Evolutionary conservation across 2,329 filamentous ascomycete genomes (phyloP).

Genomic region (Verticillium dahliae): DNA sequence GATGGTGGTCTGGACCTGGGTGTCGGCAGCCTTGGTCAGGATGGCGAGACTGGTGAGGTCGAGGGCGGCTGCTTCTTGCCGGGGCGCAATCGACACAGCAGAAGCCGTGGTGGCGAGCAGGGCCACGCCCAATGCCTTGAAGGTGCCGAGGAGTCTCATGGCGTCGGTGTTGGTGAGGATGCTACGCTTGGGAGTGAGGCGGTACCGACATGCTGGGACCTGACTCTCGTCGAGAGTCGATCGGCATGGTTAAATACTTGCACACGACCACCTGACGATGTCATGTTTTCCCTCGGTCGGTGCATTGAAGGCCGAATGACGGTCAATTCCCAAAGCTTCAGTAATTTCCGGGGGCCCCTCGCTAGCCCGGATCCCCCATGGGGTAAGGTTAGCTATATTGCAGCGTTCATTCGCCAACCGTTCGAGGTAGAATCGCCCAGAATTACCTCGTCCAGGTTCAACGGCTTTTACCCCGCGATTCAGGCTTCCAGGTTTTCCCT

Average conservation of each 20-base stretch:
- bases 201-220: background rate
- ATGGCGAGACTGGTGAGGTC: constrained; percentile 2
- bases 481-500: too few species aligned
- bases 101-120: constrained; percentile 3
- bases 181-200: background rate
- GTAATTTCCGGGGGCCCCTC: constrained; percentile 2
- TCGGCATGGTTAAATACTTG: background rate
- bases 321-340: background rate
- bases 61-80: background rate
- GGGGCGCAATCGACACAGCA: background rate
- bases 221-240: background rate
- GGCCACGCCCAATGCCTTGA: constrained; percentile 3
- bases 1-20: constrained; percentile 8
- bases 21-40: constrained; percentile 11
- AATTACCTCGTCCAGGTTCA: too few species aligned
- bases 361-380: constrained; percentile 1
- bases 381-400: background rate
- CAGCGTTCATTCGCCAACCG: too few species aligned
- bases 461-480: too few species aligned
- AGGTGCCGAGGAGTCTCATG: constrained; percentile 1
- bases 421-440: too few species aligned
- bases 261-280: background rate
- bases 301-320: background rate
- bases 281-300: background rate
- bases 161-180: background rate